Evolutionary conservation across 73 alveolate genomes (phyloP), one percentile per base, ranked within the genome.

Genomic region (Urostyla sp.): DNA sequence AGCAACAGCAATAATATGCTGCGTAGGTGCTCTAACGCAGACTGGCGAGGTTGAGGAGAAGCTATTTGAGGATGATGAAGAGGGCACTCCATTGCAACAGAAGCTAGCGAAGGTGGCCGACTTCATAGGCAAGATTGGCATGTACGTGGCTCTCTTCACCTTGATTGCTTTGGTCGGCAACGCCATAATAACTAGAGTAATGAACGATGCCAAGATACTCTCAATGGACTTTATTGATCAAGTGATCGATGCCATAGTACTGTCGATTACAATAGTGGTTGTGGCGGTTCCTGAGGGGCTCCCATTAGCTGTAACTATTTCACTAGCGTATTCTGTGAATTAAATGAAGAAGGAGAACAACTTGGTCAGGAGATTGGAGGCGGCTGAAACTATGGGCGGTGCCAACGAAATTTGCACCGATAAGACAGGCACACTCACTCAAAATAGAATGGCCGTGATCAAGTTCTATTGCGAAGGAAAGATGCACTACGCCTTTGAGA

Each of bases 261-360:
- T 93, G 27, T 89, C 96, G 27, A 93, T 95, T 27, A 93, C 98
- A 10, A 87, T 97, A 8, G 82, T 97, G 21, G 98, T 97, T 21
- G 98, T 97, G 21, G 98, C 98, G 30, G 98, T 97, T 35, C 99
- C 99, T 11, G 99, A 97, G 89, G 99, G 99, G 6, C 87, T 95
- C 13, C 99, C 99, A 24, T 79, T 97, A 26, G 99, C 99, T 36
- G 98, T 97, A n/a, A 95, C 99, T 10, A 90, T 97, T 61, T 84
- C 98, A 43, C 89, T 97, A 26, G 99, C 99, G 37, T 97, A 89
- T 84, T 90, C 98, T 16, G 97, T 97, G 21, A 89, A 86, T 66
- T 90, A 97, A 86, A 96, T 97, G 98, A 96, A 94, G 81, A 96
- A 94, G 66, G 95, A 92, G 54, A 52, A 95, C 30, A 97, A 94